These are phyloP conservation scores for Suillus occidentalis DNA, from an alignment of 768 basidiomycete genomes.

Conservation along the genomic window DNA sequence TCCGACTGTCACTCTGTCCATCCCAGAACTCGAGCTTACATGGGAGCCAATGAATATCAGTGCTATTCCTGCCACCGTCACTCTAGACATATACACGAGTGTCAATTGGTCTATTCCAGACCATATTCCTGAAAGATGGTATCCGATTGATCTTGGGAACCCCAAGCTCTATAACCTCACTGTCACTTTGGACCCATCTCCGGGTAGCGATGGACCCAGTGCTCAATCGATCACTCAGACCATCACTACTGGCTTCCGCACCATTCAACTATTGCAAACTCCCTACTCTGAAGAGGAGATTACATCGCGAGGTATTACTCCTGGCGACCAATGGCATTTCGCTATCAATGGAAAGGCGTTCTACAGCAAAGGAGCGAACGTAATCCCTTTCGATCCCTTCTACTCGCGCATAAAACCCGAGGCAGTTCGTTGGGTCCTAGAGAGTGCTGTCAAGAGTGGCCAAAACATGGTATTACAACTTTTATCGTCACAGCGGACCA, in stretches of 20 bases:
- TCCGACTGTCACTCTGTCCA: conserved; percentile 41
- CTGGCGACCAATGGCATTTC: conserved; percentile 63
- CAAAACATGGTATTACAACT: conserved; percentile 52
- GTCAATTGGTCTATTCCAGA: conserved; percentile 49
- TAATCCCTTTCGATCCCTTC: conserved; percentile 63
- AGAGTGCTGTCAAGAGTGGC: conserved; percentile 53
- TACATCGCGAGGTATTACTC: conserved; percentile 47
- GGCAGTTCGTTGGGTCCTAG: conserved; percentile 53
- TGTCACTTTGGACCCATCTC: conserved; percentile 35
- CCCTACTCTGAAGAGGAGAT: conserved; percentile 48
- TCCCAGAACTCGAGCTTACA: conserved; percentile 46
- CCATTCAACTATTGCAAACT: conserved; percentile 51
- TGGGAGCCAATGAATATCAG: conserved; percentile 32
- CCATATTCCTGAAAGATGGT: conserved; percentile 50
- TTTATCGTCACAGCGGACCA: conserved; percentile 11
- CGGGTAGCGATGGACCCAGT: conserved; percentile 7
- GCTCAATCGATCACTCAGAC: conserved; percentile 36
- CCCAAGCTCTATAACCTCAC: conserved; percentile 56
- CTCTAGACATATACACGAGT: conserved; percentile 39
- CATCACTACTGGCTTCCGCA: conserved; percentile 58
- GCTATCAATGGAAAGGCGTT: conserved; percentile 57
- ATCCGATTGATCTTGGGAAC: conserved; percentile 52
- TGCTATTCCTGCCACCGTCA: conserved; percentile 20
- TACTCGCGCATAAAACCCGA: conserved; percentile 51
- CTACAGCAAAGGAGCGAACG: conserved; percentile 55